Evolutionary conservation across 345 rosid species (phyloP).

Genomic region (Iberis pinnata): DNA sequence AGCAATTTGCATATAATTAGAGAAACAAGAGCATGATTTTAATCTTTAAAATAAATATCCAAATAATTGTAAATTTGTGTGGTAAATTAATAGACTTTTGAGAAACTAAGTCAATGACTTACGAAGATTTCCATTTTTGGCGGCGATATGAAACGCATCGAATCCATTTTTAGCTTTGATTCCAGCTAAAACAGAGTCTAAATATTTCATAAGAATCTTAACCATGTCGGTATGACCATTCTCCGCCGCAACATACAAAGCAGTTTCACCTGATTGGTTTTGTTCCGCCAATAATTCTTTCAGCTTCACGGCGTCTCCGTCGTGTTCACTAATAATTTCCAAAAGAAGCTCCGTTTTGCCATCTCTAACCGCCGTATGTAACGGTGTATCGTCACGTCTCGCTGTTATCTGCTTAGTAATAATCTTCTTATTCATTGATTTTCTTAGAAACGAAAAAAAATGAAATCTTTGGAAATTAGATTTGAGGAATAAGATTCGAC

Average conservation of each 20-base stretch:
- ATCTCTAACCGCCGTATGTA: conserved; percentile 60
- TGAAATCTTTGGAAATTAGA: not conserved
- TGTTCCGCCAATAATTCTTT: conserved; percentile 48
- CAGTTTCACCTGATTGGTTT: conserved; percentile 83
- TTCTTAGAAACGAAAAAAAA: not conserved
- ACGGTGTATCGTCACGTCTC: conserved; percentile 63
- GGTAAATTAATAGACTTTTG: not conserved
- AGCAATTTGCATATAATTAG: no score
- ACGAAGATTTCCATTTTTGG: conserved; percentile 79
- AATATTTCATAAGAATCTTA: conserved; percentile 51
- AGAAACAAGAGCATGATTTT: no score
- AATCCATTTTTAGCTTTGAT: conserved; percentile 69
- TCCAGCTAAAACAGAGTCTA: conserved; percentile 49
- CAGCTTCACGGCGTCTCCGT: conserved; percentile 36
- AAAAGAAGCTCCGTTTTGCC: conserved; percentile 42
- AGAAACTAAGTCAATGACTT: conserved; percentile 20
- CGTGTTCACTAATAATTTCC: conserved; percentile 42
- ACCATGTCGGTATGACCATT: conserved; percentile 54
- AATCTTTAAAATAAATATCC: no score
- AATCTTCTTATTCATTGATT: conserved; percentile 33
- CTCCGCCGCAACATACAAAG: conserved; percentile 80
- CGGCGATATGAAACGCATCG: conserved; percentile 87
- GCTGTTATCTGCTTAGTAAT: conserved; percentile 65
- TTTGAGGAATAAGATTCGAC: no score
- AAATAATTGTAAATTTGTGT: not conserved